Evolutionary conservation across 2,329 filamentous ascomycete genomes (phyloP), one percentile per base, ranked within the genome.

Genomic region (Exophiala spinifera): DNA sequence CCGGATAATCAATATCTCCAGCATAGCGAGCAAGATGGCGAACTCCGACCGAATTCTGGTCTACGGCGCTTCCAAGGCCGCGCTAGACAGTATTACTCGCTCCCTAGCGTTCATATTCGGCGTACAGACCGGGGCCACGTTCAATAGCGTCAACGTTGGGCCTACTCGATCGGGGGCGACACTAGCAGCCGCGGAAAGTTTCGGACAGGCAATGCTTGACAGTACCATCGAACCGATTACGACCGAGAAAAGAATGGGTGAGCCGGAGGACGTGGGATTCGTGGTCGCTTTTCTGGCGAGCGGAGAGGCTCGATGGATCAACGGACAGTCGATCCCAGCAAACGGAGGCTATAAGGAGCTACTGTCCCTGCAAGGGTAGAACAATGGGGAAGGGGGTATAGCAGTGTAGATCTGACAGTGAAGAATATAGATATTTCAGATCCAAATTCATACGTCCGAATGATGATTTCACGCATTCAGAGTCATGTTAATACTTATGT

Each of bases 251-350:
- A 65, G 77, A 34, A 64, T 79, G 67, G 77, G 66, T 0, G 66
- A 70, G 56, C 68, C 73, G 3, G 69, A 72, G 19, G 77, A 80
- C 60, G 71, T 79, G 56, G 76, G 76, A 0, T 76, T 65, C 56
- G 73, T 72, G 6, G 76, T 79, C 1, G 73, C 64, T 0, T 75
- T 77, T 54, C 53, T 79, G 21, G 75, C 72, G 39, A 72, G 76
- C 59, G 72, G 73, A 43, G 63, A 70, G 42, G 70, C 75, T 1
- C 68, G 73, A 13, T 79, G 76, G 76, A 67, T 79, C 4, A 79
- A 78, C 60, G 77, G 76, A 1, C 61, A 64, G 25, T 64, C 71
- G 62, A 28, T 75, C 28, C 60, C 65, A 52, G 69, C 67, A 3
- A 69, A 66, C 49, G 68, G 70, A 7, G 67, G 71, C 7, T 11